Percentiles rank a stretch among this genome's conserved stretches.
phyloP scores from a whole-genome alignment of 805 yeast genomes.

The Lipomyces kockii region DNA sequence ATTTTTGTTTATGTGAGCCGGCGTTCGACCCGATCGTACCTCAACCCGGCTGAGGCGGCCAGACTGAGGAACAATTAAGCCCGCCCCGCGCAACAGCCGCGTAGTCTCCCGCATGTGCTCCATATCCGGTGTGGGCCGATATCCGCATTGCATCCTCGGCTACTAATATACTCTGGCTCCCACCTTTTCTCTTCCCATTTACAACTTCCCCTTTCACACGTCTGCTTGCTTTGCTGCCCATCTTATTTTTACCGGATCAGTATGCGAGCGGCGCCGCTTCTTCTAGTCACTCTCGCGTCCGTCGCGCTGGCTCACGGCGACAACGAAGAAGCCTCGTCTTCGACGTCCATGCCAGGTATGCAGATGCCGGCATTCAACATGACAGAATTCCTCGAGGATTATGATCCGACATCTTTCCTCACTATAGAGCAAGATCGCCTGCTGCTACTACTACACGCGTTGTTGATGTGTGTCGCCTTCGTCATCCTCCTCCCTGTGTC shows the following conservation, averaged over 20 bases:
- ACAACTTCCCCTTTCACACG: neutral
- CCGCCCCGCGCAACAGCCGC: neutral
- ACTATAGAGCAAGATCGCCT: slow-evolving; percentile 28
- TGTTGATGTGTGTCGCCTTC: slow-evolving; percentile 34
- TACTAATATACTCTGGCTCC: neutral
- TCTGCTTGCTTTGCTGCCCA: neutral
- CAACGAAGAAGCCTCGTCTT: slow-evolving; percentile 8
- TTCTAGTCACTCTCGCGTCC: slow-evolving; percentile 13
- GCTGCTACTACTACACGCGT: slow-evolving; percentile 31
- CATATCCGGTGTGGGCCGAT: neutral
- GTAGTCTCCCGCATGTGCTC: neutral
- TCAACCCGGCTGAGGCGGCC: neutral
- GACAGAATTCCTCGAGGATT: slow-evolving; percentile 26
- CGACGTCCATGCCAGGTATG: slow-evolving; percentile 11
- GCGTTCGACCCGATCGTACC: too few species aligned
- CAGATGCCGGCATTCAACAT: slow-evolving; percentile 31
- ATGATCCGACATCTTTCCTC: slow-evolving; percentile 39
- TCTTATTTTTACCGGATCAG: neutral
- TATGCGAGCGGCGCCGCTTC: slow-evolving; percentile 6
- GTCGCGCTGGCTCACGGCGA: slow-evolving; percentile 25
- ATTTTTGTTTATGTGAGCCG: too few species aligned
- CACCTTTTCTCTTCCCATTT: neutral
- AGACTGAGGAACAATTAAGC: neutral
- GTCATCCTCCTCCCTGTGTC: slow-evolving; percentile 33
- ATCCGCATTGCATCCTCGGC: neutral